Percentiles rank a stretch among this genome's conserved stretches.
phyloP scores from a whole-genome alignment of 1,284 basidiomycete genomes.

The Malassezia arunalokei region DNA sequence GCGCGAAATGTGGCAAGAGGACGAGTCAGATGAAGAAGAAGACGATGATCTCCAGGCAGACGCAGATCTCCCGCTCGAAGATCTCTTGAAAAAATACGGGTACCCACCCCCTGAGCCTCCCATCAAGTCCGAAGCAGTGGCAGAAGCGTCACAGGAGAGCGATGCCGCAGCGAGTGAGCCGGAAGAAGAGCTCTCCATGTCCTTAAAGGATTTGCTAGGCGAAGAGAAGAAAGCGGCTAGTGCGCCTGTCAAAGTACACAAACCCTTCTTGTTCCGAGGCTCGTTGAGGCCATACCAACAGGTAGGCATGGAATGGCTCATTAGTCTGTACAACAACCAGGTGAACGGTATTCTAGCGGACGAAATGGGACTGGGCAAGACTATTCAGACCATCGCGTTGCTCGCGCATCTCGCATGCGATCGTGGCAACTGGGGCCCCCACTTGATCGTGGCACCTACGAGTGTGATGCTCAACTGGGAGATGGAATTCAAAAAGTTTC shows the following conservation, averaged over 20 bases:
- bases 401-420: conserved; percentile 88
- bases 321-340: conserved; percentile 70
- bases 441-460: conserved; percentile 87
- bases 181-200: conserved; percentile 10
- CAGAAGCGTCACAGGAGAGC: not conserved
- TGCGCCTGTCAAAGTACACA: conserved; percentile 3
- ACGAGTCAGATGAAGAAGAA: conserved; percentile 49
- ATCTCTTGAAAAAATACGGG: conserved; percentile 51
- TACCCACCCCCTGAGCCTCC: conserved; percentile 10
- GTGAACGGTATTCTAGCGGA: conserved; percentile 79
- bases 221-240: not conserved
- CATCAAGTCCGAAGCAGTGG: not conserved
- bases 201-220: not conserved
- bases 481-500: conserved; percentile 97
- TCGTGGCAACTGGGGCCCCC: conserved; percentile 89
- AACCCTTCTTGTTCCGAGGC: conserved; percentile 63
- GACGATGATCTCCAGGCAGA: conserved; percentile 51
- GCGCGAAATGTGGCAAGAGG: conserved; percentile 38
- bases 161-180: conserved; percentile 18
- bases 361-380: conserved; percentile 61
- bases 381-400: conserved; percentile 86
- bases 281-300: conserved; percentile 86
- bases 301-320: conserved; percentile 86
- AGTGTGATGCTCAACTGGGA: conserved; percentile 95
- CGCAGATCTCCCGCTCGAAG: conserved; percentile 52